phyloP scores from a whole-genome alignment of 208 protist species.

The Leptomonas seymouri region DNA sequence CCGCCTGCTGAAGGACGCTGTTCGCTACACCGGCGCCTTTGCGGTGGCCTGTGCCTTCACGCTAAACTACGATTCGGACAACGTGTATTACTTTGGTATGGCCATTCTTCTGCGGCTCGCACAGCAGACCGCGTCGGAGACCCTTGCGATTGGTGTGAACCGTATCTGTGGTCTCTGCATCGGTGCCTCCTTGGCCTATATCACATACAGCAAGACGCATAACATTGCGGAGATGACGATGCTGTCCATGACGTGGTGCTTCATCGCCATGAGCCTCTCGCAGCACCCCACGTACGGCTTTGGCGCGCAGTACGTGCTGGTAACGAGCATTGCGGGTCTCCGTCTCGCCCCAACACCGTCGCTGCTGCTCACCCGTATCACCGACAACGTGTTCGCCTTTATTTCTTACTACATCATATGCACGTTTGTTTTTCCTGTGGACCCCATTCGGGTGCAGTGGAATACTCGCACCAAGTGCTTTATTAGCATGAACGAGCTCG shows the following conservation, averaged over 20 bases:
- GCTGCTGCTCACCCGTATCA: slow-evolving; percentile 46
- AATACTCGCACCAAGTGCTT: slow-evolving; percentile 40
- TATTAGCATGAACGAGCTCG: slow-evolving; percentile 39
- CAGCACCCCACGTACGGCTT: slow-evolving; percentile 40
- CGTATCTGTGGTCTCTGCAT: slow-evolving; percentile 60
- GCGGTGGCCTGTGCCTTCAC: slow-evolving; percentile 57
- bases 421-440: slow-evolving; percentile 71
- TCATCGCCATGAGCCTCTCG: slow-evolving; percentile 48
- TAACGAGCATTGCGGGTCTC: slow-evolving; percentile 45
- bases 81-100: slow-evolving; percentile 78
- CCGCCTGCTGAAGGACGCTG: slow-evolving; percentile 69
- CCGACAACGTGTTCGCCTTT: slow-evolving; percentile 57
- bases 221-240: slow-evolving; percentile 35
- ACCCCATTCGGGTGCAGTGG: slow-evolving; percentile 52
- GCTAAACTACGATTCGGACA: slow-evolving; percentile 50
- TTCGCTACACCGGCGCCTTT: slow-evolving; percentile 61
- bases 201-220: slow-evolving; percentile 40
- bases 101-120: slow-evolving; percentile 67
- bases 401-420: slow-evolving; percentile 77
- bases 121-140: slow-evolving; percentile 60
- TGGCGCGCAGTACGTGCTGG: slow-evolving; percentile 52
- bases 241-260: slow-evolving; percentile 39
- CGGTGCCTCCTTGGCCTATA: slow-evolving; percentile 52
- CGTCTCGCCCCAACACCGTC: slow-evolving; percentile 32
- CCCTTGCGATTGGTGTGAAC: slow-evolving; percentile 55